Conservation (phyloP, 176 grass and related monocot species). For the Raddia distichophylla region DNA sequence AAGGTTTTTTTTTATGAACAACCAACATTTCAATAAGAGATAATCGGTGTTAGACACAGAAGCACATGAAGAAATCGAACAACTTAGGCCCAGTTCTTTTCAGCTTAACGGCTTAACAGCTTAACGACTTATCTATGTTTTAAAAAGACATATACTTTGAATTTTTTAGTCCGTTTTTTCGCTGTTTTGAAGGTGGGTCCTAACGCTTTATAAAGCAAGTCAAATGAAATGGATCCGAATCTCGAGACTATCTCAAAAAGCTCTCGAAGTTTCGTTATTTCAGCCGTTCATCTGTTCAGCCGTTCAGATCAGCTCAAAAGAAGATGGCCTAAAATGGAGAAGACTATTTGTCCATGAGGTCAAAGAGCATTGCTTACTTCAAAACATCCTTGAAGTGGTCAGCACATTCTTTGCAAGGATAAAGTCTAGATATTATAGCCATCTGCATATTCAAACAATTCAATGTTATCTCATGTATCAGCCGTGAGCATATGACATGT, state of each 20-base stretch:
- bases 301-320: too few relatives aligned
- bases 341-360: constrained; percentile 1
- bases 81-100: too few relatives aligned
- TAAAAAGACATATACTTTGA: too few relatives aligned
- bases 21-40: background rate
- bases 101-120: too few relatives aligned
- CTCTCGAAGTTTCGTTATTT: too few relatives aligned
- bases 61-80: background rate
- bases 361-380: constrained; percentile 69
- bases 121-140: too few relatives aligned
- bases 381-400: constrained; percentile 96
- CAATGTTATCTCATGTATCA: constrained; percentile 32
- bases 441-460: constrained; percentile 59
- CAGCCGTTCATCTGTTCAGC: too few relatives aligned
- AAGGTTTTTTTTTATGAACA: background rate
- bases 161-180: too few relatives aligned
- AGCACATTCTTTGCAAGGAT: constrained; percentile 96
- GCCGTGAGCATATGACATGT: constrained; percentile 8
- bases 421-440: constrained; percentile 82
- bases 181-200: too few relatives aligned
- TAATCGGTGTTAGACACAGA: background rate
- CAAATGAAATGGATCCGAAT: too few relatives aligned
- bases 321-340: constrained; percentile 18
- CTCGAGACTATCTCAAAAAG: too few relatives aligned
- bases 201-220: too few relatives aligned